These are phyloP conservation scores for Phytophthora fragariaefolia DNA, from an alignment of 352 stramenopile species.

Conservation along the genomic window DNA sequence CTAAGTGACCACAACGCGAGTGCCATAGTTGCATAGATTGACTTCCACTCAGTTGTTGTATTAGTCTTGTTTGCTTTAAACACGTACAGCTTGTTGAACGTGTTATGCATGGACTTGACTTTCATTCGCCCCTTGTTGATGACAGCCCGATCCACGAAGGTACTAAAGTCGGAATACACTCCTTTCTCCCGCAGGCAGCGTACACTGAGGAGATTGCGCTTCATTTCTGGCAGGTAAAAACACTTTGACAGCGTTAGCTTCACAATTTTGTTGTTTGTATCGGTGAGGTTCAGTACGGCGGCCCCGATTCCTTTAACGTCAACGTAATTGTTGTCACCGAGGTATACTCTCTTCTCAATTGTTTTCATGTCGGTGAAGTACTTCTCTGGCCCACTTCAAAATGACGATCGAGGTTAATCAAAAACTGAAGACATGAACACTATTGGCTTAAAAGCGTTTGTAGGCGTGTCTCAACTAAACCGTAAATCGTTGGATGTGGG, in stretches of 20 bases:
- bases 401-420: too few species aligned
- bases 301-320: neutral
- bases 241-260: neutral
- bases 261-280: neutral
- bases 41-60: too few species aligned
- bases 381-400: too few species aligned
- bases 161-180: neutral
- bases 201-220: neutral
- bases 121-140: neutral
- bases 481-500: too few species aligned
- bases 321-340: slow-evolving; percentile 15
- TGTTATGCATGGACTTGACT: too few species aligned
- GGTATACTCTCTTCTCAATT: slow-evolving; percentile 6
- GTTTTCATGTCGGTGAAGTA: slow-evolving; percentile 1
- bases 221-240: neutral
- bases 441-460: too few species aligned
- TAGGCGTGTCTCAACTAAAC: too few species aligned
- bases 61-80: too few species aligned
- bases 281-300: neutral
- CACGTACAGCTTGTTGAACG: neutral
- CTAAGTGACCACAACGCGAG: too few species aligned
- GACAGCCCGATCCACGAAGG: neutral
- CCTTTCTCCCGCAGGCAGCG: neutral
- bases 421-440: too few species aligned
- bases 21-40: too few species aligned